Evolutionary conservation across 176 grass and related monocot species (phyloP).

Genomic region (Alloteropsis semialata): DNA sequence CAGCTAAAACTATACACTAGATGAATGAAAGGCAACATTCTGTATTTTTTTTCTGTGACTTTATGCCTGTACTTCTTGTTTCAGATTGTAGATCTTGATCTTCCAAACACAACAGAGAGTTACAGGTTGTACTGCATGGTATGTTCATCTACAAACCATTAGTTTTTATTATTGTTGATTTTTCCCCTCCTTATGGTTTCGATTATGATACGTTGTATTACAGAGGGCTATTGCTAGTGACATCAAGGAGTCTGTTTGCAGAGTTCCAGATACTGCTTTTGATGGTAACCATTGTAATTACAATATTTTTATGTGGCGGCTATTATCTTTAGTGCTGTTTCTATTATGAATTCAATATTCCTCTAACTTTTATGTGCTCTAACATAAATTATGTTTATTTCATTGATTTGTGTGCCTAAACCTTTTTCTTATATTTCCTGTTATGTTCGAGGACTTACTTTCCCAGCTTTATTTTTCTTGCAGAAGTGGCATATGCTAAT

Average conservation of each 20-base stretch:
- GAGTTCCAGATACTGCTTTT: slow-evolving; percentile 93
- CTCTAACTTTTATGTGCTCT: neutral
- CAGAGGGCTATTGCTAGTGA: slow-evolving; percentile 98
- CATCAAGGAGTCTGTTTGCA: slow-evolving; percentile 92
- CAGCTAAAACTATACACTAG: neutral
- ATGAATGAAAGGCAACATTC: neutral
- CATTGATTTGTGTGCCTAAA: slow-evolving; percentile 7
- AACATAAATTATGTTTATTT: neutral
- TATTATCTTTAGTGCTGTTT: neutral
- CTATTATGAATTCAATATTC: slow-evolving; percentile 14
- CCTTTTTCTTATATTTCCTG: slow-evolving; percentile 1
- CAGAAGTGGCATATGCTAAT: slow-evolving; percentile 99
- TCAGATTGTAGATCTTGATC: slow-evolving; percentile 83
- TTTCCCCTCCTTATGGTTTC: slow-evolving; percentile 20
- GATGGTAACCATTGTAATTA: slow-evolving; percentile 65
- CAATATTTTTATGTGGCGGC: slow-evolving; percentile 13
- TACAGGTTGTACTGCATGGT: slow-evolving; percentile 93
- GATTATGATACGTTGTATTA: slow-evolving; percentile 18
- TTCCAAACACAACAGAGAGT: slow-evolving; percentile 90
- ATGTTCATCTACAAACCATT: slow-evolving; percentile 33
- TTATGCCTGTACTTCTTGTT: slow-evolving; percentile 28
- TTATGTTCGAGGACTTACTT: slow-evolving; percentile 17
- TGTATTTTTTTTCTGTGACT: slow-evolving; percentile 16
- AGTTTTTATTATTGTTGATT: slow-evolving; percentile 13
- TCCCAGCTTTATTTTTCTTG: slow-evolving; percentile 38